Evolutionary conservation across 495 filamentous ascomycete species (phyloP), one percentile per base, ranked within the genome.

Genomic region (Aspergillus kassunensis): DNA sequence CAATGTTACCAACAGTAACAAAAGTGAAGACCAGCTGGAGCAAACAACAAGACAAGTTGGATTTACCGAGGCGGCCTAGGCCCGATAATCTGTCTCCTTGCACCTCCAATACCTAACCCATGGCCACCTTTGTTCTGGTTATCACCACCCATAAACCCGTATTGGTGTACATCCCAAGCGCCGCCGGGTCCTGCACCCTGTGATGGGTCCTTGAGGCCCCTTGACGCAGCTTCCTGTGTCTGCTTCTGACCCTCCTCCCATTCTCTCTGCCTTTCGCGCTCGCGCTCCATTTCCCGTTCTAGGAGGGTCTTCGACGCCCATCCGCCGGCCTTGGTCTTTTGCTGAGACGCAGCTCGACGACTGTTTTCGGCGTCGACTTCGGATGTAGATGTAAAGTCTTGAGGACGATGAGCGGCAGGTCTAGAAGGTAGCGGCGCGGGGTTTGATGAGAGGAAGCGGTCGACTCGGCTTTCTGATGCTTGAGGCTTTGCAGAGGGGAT

Each of bases 211-310:
- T 57, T 55, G 20, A 69, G 52, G 16, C 75, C 75, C 9, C 64
- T 54, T 10, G 73, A 69, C 0, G 76, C 76, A 6, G 80, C 83
- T 37, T 75, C 75, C 42, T 80, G 74, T 2, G 82, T 85, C 55
- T 84, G 85, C 51, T 85, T 80, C 69, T 97, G 93, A n/a, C 80
- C 78, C 49, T 92, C 87, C 60, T 97, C 93, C 93, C 93, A 98
- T 59, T 98, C 93, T 44, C 81, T 77, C 71, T 98, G 93, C 33
- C 92, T 79, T 65, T 95, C 88, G 10, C 95, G 80, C 70, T 98
- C 93, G 56, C 88, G 80, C 67, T 98, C 93, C 89, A 97, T 96
- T 65, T 98, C 93, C 18, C 91, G 84, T 69, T 96, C 91, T 1
- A 97, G 77, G 6, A 98, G 78, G 3, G 87, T 89, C 68, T 90